Percentiles rank a stretch among this genome's conserved stretches.
Conservation (phyloP, 805 yeast species). For the Ogataea trehalophila region DNA sequence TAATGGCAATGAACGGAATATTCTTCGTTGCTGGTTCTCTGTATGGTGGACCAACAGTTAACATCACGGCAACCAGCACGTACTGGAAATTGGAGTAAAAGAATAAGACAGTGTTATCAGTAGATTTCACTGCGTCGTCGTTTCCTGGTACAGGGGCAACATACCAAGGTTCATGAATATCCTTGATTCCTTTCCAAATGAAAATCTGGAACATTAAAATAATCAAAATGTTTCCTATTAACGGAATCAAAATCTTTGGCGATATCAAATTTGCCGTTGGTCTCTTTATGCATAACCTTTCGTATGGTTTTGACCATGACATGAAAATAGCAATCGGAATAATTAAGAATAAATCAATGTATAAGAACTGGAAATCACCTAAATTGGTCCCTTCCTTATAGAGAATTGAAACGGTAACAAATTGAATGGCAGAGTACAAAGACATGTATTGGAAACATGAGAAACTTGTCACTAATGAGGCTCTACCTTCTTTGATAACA, state of each 20-base stretch:
- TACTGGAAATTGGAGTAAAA: constrained; percentile 83
- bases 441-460: constrained; percentile 98
- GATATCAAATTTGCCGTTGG: constrained; percentile 95
- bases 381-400: constrained; percentile 87
- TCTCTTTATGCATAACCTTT: constrained; percentile 55
- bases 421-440: constrained; percentile 93
- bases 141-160: constrained; percentile 75
- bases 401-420: constrained; percentile 76
- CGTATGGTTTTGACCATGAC: constrained; percentile 93
- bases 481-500: constrained; percentile 91
- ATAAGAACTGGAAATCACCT: constrained; percentile 94
- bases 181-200: constrained; percentile 53
- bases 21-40: constrained; percentile 69
- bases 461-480: constrained; percentile 90
- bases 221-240: constrained; percentile 70
- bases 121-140: constrained; percentile 73
- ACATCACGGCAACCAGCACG: constrained; percentile 73
- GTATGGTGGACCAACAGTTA: constrained; percentile 92
- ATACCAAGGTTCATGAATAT: constrained; percentile 65
- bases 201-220: constrained; percentile 59
- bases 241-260: constrained; percentile 77
- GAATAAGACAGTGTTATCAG: constrained; percentile 87
- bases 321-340: constrained; percentile 93
- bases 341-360: constrained; percentile 86
- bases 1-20: constrained; percentile 64